phyloP scores from a whole-genome alignment of 306 rosid species.

The Cucumis melo region DNA sequence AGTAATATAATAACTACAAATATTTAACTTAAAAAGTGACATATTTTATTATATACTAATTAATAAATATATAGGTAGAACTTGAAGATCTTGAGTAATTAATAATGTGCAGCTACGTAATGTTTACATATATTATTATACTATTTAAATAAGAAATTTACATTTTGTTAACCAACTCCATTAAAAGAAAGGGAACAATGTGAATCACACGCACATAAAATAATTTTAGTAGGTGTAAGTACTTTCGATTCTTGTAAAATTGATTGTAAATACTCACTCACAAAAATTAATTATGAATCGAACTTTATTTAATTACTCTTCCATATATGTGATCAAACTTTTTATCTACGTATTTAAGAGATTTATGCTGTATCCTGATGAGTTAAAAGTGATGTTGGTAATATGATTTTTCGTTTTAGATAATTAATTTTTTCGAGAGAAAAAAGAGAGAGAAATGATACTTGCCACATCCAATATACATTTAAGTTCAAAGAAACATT shows the following conservation, averaged over 20 bases:
- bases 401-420: too few relatives aligned
- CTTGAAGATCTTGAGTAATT: neutral
- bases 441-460: too few relatives aligned
- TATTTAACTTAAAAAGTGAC: neutral
- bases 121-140: neutral
- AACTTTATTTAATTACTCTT: too few relatives aligned
- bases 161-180: neutral
- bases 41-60: neutral
- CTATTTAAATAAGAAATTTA: neutral
- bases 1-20: neutral
- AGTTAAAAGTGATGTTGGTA: too few relatives aligned
- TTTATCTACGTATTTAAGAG: too few relatives aligned
- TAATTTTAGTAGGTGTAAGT: neutral
- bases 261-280: neutral
- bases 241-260: neutral
- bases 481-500: too few relatives aligned
- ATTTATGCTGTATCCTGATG: too few relatives aligned
- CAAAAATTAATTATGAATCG: neutral
- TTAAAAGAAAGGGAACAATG: neutral
- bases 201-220: neutral
- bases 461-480: too few relatives aligned
- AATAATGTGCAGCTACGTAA: neutral
- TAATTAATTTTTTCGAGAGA: too few relatives aligned
- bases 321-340: too few relatives aligned
- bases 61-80: neutral